Evolutionary conservation across 257 asterid species (phyloP).

Genomic region (Coffea eugenioides): DNA sequence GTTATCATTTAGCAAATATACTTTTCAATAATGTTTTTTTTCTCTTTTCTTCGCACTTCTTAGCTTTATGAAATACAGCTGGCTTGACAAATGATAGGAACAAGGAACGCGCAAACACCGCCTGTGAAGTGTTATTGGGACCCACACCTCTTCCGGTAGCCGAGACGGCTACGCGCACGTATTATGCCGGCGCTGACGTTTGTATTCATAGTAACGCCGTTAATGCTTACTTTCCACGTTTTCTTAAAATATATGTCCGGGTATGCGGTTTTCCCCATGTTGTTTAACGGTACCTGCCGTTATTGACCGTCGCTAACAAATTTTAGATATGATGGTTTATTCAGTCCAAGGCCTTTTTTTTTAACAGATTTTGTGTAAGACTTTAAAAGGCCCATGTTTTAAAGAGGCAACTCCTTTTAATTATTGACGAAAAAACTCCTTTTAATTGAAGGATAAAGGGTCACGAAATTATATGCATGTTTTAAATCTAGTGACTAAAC

Average conservation of each 20-base stretch:
- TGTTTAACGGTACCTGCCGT: background rate
- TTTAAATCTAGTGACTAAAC: too few relatives aligned
- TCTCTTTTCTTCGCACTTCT: background rate
- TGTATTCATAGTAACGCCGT: slow-evolving; percentile 10
- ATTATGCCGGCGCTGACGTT: background rate
- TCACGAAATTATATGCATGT: too few relatives aligned
- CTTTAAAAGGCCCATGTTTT: too few relatives aligned
- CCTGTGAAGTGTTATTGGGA: slow-evolving; percentile 19
- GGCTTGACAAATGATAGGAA: background rate
- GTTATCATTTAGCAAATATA: too few relatives aligned
- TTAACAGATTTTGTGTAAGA: too few relatives aligned
- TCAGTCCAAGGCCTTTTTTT: too few relatives aligned
- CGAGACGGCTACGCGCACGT: slow-evolving; percentile 8
- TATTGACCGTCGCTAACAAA: background rate
- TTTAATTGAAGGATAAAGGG: too few relatives aligned
- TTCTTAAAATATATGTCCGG: background rate
- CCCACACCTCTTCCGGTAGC: slow-evolving; percentile 13
- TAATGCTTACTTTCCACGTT: background rate
- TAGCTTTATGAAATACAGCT: slow-evolving; percentile 19
- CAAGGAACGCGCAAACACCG: slow-evolving; percentile 27
- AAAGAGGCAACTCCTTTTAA: too few relatives aligned
- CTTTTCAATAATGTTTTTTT: background rate
- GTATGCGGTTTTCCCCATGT: background rate
- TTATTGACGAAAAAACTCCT: too few relatives aligned
- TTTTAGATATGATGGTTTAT: background rate